These are phyloP conservation scores for Scenedesmus sp. DNA, from an alignment of 163 green algal species.

Conservation along the genomic window DNA sequence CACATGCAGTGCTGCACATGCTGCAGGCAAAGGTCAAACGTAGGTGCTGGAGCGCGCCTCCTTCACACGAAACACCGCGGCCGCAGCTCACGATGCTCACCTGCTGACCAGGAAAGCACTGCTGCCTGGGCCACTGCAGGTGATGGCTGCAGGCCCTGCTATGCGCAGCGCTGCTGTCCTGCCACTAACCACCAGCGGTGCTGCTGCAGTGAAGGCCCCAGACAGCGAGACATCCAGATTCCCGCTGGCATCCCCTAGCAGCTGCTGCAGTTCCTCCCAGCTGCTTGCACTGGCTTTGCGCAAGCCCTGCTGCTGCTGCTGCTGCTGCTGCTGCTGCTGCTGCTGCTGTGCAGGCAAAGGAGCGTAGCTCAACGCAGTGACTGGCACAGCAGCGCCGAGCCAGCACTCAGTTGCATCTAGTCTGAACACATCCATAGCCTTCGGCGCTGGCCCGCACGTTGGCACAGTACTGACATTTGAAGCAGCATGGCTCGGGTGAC, in stretches of 20 bases:
- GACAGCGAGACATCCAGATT: not conserved
- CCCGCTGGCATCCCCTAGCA: not conserved
- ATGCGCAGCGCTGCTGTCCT: not conserved
- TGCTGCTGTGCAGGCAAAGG: not conserved
- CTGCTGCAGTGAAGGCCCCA: not conserved
- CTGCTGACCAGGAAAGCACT: constrained; percentile 21
- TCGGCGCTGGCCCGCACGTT: not conserved
- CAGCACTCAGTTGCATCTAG: not conserved
- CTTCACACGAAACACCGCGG: not conserved
- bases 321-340: not conserved
- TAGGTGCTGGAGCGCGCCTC: not conserved
- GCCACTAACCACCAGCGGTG: not conserved
- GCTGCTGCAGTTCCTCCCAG: constrained; percentile 22
- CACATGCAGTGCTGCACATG: not conserved
- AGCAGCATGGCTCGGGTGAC: not conserved
- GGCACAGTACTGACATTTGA: not conserved
- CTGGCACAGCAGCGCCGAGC: not conserved
- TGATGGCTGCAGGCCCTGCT: constrained; percentile 11
- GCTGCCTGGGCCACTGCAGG: not conserved
- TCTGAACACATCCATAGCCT: not conserved
- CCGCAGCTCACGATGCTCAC: not conserved
- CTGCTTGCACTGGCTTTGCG: not conserved
- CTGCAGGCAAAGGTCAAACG: no score
- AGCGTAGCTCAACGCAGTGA: not conserved
- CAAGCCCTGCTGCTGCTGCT: not conserved